A percentile compares a stretch with the other conserved stretches of the same genome.
These are phyloP conservation scores for Penicillium cinerascens DNA, from an alignment of 495 filamentous ascomycete genomes.

Conservation along the genomic window DNA sequence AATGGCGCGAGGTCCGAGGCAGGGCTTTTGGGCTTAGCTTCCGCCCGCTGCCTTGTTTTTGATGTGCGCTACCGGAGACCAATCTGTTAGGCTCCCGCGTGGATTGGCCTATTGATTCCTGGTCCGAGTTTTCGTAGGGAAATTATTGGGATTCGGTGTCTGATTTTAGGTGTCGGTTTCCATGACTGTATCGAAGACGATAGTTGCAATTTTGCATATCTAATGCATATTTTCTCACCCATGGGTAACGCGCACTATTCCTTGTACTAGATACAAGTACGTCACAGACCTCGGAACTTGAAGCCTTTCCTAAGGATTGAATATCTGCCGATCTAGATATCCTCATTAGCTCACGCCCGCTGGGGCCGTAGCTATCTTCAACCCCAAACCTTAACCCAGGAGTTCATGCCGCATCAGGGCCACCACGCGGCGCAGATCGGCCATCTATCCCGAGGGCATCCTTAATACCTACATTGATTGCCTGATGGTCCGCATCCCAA, in stretches of 20 bases:
- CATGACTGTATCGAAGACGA: neutral
- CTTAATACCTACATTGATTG: neutral
- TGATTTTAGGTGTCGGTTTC: neutral
- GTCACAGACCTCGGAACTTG: neutral
- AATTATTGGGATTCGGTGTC: neutral
- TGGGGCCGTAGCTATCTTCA: neutral
- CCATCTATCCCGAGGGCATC: neutral
- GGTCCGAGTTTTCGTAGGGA: neutral
- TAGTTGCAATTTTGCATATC: too few species aligned
- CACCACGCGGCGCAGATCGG: neutral
- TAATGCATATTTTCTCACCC: too few species aligned
- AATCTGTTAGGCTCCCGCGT: neutral
- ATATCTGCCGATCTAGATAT: neutral
- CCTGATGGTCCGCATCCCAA: neutral
- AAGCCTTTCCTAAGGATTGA: neutral
- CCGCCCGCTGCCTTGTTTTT: conserved; percentile 23
- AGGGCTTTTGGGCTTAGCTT: conserved; percentile 15
- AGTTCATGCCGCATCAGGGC: neutral
- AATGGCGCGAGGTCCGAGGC: conserved; percentile 16
- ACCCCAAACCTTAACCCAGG: neutral
- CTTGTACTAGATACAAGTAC: too few species aligned
- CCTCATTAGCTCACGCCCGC: neutral
- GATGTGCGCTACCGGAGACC: conserved; percentile 1
- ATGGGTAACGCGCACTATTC: too few species aligned
- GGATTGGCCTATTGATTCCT: neutral